A percentile compares a stretch with the other conserved stretches of the same genome.
Evolutionary conservation across 139 green algal species (phyloP).

Genomic region (Monoraphidium neglectum): DNA sequence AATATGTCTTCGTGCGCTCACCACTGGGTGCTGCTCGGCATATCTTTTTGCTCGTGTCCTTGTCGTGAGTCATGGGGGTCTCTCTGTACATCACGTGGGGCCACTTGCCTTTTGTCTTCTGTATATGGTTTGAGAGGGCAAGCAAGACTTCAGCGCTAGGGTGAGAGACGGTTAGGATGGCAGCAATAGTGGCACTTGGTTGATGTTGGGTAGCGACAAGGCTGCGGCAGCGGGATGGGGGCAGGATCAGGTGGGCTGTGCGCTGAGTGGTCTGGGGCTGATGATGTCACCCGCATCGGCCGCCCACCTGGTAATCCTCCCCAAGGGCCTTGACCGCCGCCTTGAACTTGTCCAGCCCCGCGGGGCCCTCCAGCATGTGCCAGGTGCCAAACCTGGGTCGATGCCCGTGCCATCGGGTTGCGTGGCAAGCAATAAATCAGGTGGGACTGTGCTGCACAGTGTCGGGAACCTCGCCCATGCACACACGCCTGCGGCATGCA

Average conservation of each 20-base stretch:
- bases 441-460: too few species aligned
- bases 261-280: too few species aligned
- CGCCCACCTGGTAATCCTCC: conserved; percentile 1
- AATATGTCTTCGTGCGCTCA: too few species aligned
- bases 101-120: conserved; percentile 8
- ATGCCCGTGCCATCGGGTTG: conserved; percentile 1
- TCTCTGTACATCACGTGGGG: conserved; percentile 5
- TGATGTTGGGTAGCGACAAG: neutral
- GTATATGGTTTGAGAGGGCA: neutral
- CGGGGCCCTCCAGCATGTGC: neutral
- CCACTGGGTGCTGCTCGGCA: too few species aligned
- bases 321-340: neutral
- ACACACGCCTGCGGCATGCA: too few species aligned
- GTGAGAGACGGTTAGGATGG: neutral
- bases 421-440: neutral
- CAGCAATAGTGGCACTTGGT: neutral
- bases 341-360: neutral
- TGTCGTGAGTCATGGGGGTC: neutral
- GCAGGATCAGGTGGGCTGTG: neutral
- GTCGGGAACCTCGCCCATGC: too few species aligned
- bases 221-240: too few species aligned
- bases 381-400: conserved; percentile 1
- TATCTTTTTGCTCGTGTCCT: too few species aligned
- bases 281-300: neutral
- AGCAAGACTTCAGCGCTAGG: neutral